Percentiles rank a stretch among this genome's conserved stretches.
phyloP scores from a whole-genome alignment of 169 alveolate genomes.

The Eimeria sp. region DNA sequence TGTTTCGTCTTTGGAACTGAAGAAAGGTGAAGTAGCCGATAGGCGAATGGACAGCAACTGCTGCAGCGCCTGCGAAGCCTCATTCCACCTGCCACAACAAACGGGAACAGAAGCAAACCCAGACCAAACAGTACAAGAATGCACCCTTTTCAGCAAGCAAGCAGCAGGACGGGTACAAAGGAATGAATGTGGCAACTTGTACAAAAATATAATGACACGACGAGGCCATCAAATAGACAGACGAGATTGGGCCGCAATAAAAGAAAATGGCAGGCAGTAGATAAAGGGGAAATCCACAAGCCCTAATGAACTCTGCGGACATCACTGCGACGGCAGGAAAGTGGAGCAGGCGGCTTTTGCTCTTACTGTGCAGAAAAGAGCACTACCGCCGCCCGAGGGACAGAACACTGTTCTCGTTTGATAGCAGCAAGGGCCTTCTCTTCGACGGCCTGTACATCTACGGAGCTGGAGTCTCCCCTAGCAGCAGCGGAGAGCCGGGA shows the following conservation, averaged over 20 bases:
- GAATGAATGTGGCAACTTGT: too few relatives aligned
- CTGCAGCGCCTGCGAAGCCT: slow-evolving; percentile 40
- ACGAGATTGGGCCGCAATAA: too few relatives aligned
- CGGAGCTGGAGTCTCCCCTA: slow-evolving; percentile 28
- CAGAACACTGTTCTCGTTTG: neutral
- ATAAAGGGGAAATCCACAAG: neutral
- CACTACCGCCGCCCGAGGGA: slow-evolving; percentile 23
- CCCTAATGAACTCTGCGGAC: neutral
- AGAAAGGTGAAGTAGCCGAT: neutral
- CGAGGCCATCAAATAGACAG: too few relatives aligned
- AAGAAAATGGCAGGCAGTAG: neutral
- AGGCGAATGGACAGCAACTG: slow-evolving; percentile 43
- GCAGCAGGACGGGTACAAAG: too few relatives aligned
- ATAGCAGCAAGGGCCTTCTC: slow-evolving; percentile 6
- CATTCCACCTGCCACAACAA: slow-evolving; percentile 33
- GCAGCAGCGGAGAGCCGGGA: slow-evolving; percentile 18
- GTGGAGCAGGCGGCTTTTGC: neutral
- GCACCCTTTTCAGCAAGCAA: neutral
- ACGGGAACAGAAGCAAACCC: neutral
- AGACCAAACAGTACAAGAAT: neutral
- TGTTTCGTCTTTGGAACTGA: neutral
- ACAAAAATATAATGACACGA: too few relatives aligned
- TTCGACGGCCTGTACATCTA: slow-evolving; percentile 5
- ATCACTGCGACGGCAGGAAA: neutral
- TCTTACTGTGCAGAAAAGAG: slow-evolving; percentile 48